phyloP scores from a whole-genome alignment of 495 filamentous ascomycete genomes.

The Aspergillus ellipticus region DNA sequence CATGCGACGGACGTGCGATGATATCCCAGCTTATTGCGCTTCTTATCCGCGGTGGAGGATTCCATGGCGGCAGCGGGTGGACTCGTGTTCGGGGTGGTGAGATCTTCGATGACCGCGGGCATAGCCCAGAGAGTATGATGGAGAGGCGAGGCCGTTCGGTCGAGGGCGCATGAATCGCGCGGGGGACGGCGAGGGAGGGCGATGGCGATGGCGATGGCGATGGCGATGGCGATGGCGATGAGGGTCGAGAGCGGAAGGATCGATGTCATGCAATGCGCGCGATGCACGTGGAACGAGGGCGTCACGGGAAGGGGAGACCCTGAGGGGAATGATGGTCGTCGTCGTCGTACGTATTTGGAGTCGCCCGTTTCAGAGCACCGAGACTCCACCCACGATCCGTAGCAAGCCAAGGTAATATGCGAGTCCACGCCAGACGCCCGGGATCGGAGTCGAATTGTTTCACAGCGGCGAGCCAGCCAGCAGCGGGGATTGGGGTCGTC shows the following conservation, averaged over 20 bases:
- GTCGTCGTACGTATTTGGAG: constrained; percentile 20
- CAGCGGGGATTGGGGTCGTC: constrained; percentile 7
- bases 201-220: no score
- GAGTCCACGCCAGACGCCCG: constrained; percentile 4
- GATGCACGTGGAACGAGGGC: constrained; percentile 24
- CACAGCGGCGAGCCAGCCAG: constrained; percentile 10
- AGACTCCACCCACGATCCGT: constrained; percentile 18
- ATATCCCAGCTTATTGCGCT: constrained; percentile 95
- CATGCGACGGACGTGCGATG: constrained; percentile 96
- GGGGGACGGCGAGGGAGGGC: constrained; percentile 18
- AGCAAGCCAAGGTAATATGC: constrained; percentile 8
- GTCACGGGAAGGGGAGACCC: constrained; percentile 21
- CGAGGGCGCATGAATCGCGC: constrained; percentile 35
- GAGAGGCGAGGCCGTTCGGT: constrained; percentile 30
- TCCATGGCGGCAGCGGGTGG: constrained; percentile 51
- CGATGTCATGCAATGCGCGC: not conserved
- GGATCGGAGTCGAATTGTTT: constrained; percentile 16
- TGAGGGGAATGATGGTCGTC: constrained; percentile 21
- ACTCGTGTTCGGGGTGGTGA: constrained; percentile 64
- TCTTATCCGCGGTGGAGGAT: constrained; percentile 62
- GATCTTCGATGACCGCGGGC: constrained; percentile 53
- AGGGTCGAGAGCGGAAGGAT: no score
- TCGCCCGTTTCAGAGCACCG: constrained; percentile 14
- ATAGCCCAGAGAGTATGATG: constrained; percentile 33
- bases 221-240: no score